Percentiles rank a stretch among this genome's conserved stretches.
phyloP scores from a whole-genome alignment of 345 rosid species.

The Capsella bursapastoris region DNA sequence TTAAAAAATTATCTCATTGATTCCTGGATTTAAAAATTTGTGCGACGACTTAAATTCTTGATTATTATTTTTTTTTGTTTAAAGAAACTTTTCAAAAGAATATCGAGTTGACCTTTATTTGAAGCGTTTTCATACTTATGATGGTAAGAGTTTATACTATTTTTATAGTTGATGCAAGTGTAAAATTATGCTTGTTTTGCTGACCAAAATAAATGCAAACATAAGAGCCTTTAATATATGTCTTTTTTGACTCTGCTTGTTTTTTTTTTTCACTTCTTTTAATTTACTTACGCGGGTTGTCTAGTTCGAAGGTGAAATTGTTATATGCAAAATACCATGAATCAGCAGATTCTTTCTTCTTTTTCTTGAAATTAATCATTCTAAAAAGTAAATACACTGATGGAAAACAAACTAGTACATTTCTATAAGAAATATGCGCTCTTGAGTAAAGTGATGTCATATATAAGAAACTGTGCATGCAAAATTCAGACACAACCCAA shows the following conservation, averaged over 20 bases:
- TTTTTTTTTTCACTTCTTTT: not conserved
- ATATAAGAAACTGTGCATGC: not conserved
- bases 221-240: conserved; percentile 3
- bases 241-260: conserved; percentile 17
- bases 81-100: conserved; percentile 1
- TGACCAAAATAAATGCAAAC: conserved; percentile 25
- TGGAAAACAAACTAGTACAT: not conserved
- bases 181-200: conserved; percentile 26
- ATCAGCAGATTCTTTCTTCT: not conserved
- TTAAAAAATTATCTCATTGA: not conserved
- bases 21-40: not conserved
- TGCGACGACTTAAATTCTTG: conserved; percentile 5
- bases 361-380: not conserved
- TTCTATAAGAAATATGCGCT: not conserved
- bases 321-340: not conserved
- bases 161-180: not conserved
- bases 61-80: not conserved
- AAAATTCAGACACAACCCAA: not conserved
- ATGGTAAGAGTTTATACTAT: not conserved
- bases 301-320: conserved; percentile 16
- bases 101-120: conserved; percentile 32
- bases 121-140: conserved; percentile 23
- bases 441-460: not conserved
- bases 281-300: conserved; percentile 19
- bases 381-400: not conserved